Evolutionary conservation across 352 stramenopile species (phyloP).

Genomic region (Thalassiosira exigua): DNA sequence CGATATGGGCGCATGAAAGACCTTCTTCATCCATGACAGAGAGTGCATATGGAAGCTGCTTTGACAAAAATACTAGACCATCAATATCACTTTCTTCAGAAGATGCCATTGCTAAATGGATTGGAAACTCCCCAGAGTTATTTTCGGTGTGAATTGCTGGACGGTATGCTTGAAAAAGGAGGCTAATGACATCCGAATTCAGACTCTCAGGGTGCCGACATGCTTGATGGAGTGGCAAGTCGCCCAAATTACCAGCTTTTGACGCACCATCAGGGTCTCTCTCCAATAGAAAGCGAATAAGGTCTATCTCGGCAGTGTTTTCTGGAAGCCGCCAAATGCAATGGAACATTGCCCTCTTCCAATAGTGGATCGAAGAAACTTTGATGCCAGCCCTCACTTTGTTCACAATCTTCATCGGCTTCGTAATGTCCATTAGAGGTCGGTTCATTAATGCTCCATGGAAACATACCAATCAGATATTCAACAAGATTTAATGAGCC

Average conservation of each 20-base stretch:
- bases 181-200: not conserved
- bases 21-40: not conserved
- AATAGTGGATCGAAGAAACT: not conserved
- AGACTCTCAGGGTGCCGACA: not conserved
- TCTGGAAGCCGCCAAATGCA: slow-evolving; percentile 14
- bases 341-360: not conserved
- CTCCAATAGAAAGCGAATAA: slow-evolving; percentile 3
- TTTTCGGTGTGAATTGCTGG: slow-evolving; percentile 2
- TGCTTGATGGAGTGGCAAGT: slow-evolving; percentile 6
- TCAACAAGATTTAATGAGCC: slow-evolving; percentile 11
- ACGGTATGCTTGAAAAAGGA: not conserved
- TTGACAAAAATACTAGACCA: not conserved
- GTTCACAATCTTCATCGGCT: not conserved
- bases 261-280: not conserved
- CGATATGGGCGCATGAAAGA: slow-evolving; percentile 1
- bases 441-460: not conserved
- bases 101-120: slow-evolving; percentile 15
- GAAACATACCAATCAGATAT: slow-evolving; percentile 8
- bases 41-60: slow-evolving; percentile 3
- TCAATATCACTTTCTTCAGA: not conserved
- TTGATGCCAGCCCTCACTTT: no score
- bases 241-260: slow-evolving; percentile 10
- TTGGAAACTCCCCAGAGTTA: slow-evolving; percentile 8
- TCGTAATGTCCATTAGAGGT: slow-evolving; percentile 14
- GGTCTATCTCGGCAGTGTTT: not conserved